Evolutionary conservation across 2,329 filamentous ascomycete genomes (phyloP), one percentile per base, ranked within the genome.

Genomic region (Drechslerella stenobrocha): DNA sequence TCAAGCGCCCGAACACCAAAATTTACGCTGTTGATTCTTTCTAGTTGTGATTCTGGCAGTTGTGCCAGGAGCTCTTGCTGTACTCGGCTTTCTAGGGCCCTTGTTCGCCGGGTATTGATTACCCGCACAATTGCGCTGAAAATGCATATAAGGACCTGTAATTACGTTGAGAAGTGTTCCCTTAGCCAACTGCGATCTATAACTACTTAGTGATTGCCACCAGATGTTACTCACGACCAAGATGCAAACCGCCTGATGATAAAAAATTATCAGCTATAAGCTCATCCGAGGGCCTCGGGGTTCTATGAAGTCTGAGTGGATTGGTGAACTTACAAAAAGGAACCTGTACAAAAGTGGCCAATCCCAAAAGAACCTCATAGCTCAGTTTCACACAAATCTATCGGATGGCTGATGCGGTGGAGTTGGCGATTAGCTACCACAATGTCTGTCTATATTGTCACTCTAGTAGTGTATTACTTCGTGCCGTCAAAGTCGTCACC

Each of bases 1-100:
- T 67, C 45, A 26, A 67, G 63, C 26, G 63, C 63, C 28, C 35
- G 50, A n/a, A 67, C 51, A n/a, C 55, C 63, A 32, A 67, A 67
- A 15, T 67, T 67, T 28, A 67, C 55, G 30, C 63, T 60, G 20
- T 50, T 44, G 1, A 40, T 44, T 26, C 63, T 37, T 22, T 55
- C 50, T 1, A 60, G 20, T 15, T 24, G 42, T 13, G 45, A 2
- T 20, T 51, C 44, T 28, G 23, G 55, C 13, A 55, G 55, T n/a
- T 35, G 44, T 22, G 34, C 32, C 3, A 52, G 11, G 9, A 51
- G 44, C 22, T 67, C 55, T 22, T 42, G 23, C 35, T 60, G 50
- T 8, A 46, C 26, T 24, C 44, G 22, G 22, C 34, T 56, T 47
- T 67, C 55, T 2, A 60, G n/a, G 11, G 34, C 48, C 20, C 32